Evolutionary conservation across 1,139 yeast species (phyloP), one percentile per base, ranked within the genome.

Genomic region (Saccharomyces hybrid): DNA sequence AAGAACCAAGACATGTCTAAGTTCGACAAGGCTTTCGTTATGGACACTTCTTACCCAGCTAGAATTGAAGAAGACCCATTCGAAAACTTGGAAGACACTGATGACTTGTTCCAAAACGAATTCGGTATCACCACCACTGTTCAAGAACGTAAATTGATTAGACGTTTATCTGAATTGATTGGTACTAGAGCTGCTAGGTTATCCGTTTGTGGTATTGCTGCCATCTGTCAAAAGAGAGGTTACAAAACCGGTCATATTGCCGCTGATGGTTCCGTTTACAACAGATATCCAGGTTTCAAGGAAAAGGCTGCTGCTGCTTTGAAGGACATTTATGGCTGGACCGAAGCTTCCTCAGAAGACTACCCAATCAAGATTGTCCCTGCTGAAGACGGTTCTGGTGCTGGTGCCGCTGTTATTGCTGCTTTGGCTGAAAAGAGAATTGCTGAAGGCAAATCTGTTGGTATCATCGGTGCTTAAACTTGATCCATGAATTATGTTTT

Each of bases 381-480:
- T 55, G 97, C 98, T 60, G 97, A 91, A 75, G 98, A 93, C 75
- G 99, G 99, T 63, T 85, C 95, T 53, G 98, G 98, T 75, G 98
- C 88, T 48, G 98, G 98, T 68, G 98, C 98, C 54, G 99, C 98
- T 52, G 81, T 93, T 63, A 90, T 91, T 74, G 97, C 98, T 54
- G 97, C 97, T 55, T 80, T 91, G 73, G 88, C 97, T 54, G 82
- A 84, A 72, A 76, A 82, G 72, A 84, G 98, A 75, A 75, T 87
- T 66, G 75, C 76, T 53, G 76, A 79, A 55, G 90, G 90, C 50
- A 75, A 79, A 65, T 82, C 93, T 59, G 91, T 89, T 54, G 97
- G 97, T 69, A 72, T 79, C 52, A 53, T 59, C 34, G 62, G 57
- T 55, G 61, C 62, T 53, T 59, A 58, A 54, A 53, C 49, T 38